Conservation (phyloP, 1,284 basidiomycete species). For the Ceratobasidium sp. region DNA sequence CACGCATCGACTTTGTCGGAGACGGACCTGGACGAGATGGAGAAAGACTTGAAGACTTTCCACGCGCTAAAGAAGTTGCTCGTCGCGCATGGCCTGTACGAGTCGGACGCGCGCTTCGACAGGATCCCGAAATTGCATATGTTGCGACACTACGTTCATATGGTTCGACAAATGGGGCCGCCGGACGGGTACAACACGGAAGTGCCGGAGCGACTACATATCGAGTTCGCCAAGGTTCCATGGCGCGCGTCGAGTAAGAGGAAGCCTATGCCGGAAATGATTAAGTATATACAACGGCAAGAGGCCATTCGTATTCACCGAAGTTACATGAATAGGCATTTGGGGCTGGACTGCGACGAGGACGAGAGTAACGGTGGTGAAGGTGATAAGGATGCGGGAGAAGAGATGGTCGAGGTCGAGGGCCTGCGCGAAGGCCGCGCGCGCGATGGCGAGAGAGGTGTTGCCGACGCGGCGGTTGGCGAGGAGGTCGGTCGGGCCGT, state of each 20-base stretch:
- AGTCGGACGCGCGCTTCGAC: background rate
- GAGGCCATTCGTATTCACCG: slow-evolving; percentile 30
- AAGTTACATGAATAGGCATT: slow-evolving; percentile 1
- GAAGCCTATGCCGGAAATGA: slow-evolving; percentile 39
- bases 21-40: slow-evolving; percentile 51
- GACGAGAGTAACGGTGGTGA: background rate
- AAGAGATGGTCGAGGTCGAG: no score
- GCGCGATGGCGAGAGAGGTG: background rate
- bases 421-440: no score
- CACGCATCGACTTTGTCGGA: slow-evolving; percentile 26
- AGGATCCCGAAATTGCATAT: slow-evolving; percentile 40
- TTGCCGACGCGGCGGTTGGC: background rate
- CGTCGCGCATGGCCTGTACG: slow-evolving; percentile 52
- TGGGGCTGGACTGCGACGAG: background rate
- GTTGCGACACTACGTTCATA: background rate
- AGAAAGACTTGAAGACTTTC: slow-evolving; percentile 51
- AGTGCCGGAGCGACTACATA: slow-evolving; percentile 44
- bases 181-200: slow-evolving; percentile 46
- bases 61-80: slow-evolving; percentile 55
- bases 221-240: slow-evolving; percentile 44
- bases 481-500: background rate
- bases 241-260: slow-evolving; percentile 41
- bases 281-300: slow-evolving; percentile 35
- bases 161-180: slow-evolving; percentile 34
- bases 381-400: no score